Percentiles rank a stretch among this genome's conserved stretches.
Conservation (phyloP, 2,329 filamentous ascomycete genomes). For the Arthrobotrys conoides region DNA sequence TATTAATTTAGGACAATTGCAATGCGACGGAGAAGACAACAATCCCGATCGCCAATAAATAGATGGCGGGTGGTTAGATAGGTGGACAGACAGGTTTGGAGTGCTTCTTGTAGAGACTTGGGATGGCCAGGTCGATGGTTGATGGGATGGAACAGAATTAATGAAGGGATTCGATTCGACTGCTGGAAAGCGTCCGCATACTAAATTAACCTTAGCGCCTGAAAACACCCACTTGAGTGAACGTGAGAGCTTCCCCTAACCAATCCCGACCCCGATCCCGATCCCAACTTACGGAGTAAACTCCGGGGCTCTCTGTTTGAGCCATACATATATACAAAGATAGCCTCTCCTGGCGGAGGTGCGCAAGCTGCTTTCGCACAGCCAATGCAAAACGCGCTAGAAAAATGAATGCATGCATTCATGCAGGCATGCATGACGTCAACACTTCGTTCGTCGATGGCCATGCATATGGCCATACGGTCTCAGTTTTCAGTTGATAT, state of each 20-base stretch:
- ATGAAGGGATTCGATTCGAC: slow-evolving; percentile 38
- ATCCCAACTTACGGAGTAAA: slow-evolving; percentile 12
- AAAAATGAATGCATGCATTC: background rate
- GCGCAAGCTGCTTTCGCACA: slow-evolving; percentile 40
- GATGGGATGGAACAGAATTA: slow-evolving; percentile 20
- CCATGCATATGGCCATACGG: background rate
- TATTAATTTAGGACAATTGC: background rate
- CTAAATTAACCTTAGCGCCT: slow-evolving; percentile 50
- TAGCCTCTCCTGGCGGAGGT: no score
- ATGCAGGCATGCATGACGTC: slow-evolving; percentile 45
- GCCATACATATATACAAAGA: no score
- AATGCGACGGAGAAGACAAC: background rate
- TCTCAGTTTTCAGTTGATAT: slow-evolving; percentile 1
- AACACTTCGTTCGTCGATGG: slow-evolving; percentile 24
- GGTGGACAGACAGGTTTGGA: background rate
- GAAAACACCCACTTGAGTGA: background rate
- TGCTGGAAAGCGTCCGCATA: slow-evolving; percentile 51
- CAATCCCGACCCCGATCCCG: no score
- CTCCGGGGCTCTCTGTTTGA: slow-evolving; percentile 2
- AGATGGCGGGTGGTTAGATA: background rate
- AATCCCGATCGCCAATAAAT: background rate
- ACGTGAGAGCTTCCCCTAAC: background rate
- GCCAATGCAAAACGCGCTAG: slow-evolving; percentile 25
- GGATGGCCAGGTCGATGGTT: no score
- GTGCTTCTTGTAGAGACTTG: slow-evolving; percentile 1